phyloP scores from a whole-genome alignment of 2,329 filamentous ascomycete genomes.

The Teratosphaeria nubilosa region DNA sequence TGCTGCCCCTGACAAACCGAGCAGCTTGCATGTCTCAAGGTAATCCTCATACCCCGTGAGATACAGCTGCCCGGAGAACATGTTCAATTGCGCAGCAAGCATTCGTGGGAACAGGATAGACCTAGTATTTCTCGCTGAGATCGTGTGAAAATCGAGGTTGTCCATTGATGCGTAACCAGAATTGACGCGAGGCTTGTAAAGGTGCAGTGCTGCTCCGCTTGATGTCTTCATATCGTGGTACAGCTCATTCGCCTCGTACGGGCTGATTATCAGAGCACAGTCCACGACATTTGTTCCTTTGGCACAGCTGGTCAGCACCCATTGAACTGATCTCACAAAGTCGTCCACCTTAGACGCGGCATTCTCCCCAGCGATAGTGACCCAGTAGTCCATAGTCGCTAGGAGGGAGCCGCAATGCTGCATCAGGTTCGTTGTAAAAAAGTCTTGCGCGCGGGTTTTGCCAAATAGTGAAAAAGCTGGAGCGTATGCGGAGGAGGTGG shows the following conservation, averaged over 20 bases:
- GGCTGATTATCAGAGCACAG: constrained; percentile 48
- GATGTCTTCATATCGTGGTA: constrained; percentile 29
- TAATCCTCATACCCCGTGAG: constrained; percentile 48
- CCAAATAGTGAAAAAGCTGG: constrained; percentile 38
- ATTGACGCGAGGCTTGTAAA: constrained; percentile 41
- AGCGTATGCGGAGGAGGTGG: constrained; percentile 26
- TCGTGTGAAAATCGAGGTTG: constrained; percentile 34
- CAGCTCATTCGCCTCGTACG: constrained; percentile 49
- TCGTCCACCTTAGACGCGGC: constrained; percentile 27
- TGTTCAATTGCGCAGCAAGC: constrained; percentile 44
- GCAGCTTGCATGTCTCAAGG: constrained; percentile 36
- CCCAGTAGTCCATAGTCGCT: constrained; percentile 43
- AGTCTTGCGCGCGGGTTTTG: constrained; percentile 23
- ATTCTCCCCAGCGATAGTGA: neutral
- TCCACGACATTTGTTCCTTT: constrained; percentile 5
- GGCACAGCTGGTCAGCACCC: constrained; percentile 35
- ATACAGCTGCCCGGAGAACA: constrained; percentile 62
- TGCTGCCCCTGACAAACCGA: constrained; percentile 35
- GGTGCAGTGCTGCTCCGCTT: constrained; percentile 29
- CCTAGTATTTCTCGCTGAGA: constrained; percentile 19
- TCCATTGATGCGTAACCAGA: constrained; percentile 33
- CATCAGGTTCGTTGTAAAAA: neutral
- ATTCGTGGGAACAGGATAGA: constrained; percentile 12
- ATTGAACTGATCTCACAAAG: constrained; percentile 46
- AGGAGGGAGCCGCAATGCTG: constrained; percentile 31